A percentile compares a stretch with the other conserved stretches of the same genome.
Evolutionary conservation across 2,329 filamentous ascomycete genomes (phyloP).

Genomic region (Fragosphaeria purpurea): DNA sequence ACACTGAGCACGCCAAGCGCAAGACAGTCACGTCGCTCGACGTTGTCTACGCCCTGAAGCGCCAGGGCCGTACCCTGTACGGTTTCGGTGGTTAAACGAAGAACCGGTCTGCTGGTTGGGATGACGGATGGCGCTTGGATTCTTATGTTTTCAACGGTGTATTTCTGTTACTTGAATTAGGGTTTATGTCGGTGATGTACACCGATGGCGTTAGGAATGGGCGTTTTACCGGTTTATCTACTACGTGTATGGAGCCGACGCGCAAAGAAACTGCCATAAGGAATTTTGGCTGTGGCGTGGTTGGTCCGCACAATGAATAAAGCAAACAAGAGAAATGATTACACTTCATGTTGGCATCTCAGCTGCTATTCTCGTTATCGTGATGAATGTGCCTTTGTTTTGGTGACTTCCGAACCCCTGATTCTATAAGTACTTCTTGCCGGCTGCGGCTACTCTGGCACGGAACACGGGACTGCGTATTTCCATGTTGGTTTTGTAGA

Average conservation of each 20-base stretch:
- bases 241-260: neutral
- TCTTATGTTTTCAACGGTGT: too few relatives aligned
- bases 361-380: neutral
- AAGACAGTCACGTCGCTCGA: conserved; percentile 67
- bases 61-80: conserved; percentile 69
- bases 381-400: neutral
- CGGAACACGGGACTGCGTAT: conserved; percentile 82
- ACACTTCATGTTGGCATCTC: too few relatives aligned
- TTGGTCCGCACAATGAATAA: conserved; percentile 4
- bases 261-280: conserved; percentile 3
- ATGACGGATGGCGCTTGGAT: too few relatives aligned
- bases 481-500: conserved; percentile 78
- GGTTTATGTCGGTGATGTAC: neutral
- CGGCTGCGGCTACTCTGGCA: conserved; percentile 70
- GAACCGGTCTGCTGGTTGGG: too few relatives aligned
- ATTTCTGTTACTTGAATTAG: neutral
- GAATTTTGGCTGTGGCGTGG: too few relatives aligned
- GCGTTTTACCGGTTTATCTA: conserved; percentile 7
- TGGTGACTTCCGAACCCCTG: neutral
- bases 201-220: conserved; percentile 6
- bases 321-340: neutral
- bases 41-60: conserved; percentile 58
- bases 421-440: conserved; percentile 73
- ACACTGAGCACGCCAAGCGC: conserved; percentile 72
- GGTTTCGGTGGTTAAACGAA: conserved; percentile 72